Percentiles rank a stretch among this genome's conserved stretches.
These are phyloP conservation scores for Saccharomycopsis malanga DNA, from an alignment of 805 yeast genomes.

Conservation along the genomic window DNA sequence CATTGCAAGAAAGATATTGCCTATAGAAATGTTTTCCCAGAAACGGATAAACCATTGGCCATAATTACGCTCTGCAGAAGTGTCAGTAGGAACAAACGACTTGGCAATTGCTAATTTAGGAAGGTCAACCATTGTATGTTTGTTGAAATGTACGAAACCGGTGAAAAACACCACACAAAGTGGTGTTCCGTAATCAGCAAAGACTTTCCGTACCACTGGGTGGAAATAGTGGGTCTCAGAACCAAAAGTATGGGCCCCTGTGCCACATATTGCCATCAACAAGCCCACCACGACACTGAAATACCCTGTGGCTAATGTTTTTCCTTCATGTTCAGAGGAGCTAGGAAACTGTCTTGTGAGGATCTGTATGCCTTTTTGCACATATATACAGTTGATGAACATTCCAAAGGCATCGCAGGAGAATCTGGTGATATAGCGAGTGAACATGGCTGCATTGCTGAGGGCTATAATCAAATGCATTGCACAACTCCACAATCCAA, in stretches of 20 bases:
- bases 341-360: conserved; percentile 59
- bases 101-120: conserved; percentile 60
- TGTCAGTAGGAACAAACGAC: conserved; percentile 68
- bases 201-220: conserved; percentile 53
- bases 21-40: conserved; percentile 60
- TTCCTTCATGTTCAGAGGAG: no score
- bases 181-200: conserved; percentile 85
- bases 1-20: conserved; percentile 77
- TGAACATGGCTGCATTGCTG: conserved; percentile 56
- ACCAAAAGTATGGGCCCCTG: conserved; percentile 42
- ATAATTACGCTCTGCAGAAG: conserved; percentile 31
- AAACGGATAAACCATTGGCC: conserved; percentile 75
- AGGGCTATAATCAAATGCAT: conserved; percentile 71
- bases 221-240: conserved; percentile 53
- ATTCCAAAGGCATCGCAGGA: conserved; percentile 93
- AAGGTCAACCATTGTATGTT: conserved; percentile 38
- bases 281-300: conserved; percentile 70
- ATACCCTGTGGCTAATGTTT: conserved; percentile 47
- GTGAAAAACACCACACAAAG: conserved; percentile 80
- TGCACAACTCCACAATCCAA: conserved; percentile 83
- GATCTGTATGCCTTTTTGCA: conserved; percentile 87
- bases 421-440: conserved; percentile 67
- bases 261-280: conserved; percentile 69
- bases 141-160: conserved; percentile 78
- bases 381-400: conserved; percentile 79